Base-by-base conservation (phyloP, 257 asterid species). In the Fraxinus americana region DNA sequence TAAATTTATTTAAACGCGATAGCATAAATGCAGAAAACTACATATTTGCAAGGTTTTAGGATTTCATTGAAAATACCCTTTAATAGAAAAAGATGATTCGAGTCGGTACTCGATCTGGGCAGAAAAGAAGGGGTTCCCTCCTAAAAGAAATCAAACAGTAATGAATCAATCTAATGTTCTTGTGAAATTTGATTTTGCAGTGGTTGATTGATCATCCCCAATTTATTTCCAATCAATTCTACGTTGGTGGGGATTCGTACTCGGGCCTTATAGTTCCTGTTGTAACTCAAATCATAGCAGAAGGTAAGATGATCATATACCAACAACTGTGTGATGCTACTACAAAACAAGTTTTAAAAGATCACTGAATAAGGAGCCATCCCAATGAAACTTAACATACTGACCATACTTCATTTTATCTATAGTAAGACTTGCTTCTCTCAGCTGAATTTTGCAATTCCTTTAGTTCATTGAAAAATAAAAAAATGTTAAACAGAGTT, bases 241-340 rank as follows among this genome's bases (percentile, higher is more conserved):
- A 84, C 25, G 67, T 85, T 72, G 88, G 52, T 16, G 90, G 88
- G 43, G 88, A 87, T 75, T 87, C 90, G 4, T 87, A 77, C 69
- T 63, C 84, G 0, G 90, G 90, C 57, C n/a, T 82, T n/a, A 36
- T 69, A 61, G 45, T 80, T 69, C 90, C 90, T 5, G 78, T 85
- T 52, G 52, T 84, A 41, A 45, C 75, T 14, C 82, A 84, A 41
- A 29, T 78, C 17, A 82, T 87, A 84, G 73, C 85, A 38, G 41
- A 82, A 45, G 90, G 90, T 82, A 79, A 81, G 65, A 23, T 32
- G 13, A 59, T 35, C 23, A 1, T 39, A 39, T 48, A 21, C 67
- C 30, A n/a, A 59, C 29, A 8, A 59, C 21, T 54, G 8, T 50
- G 12, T 57, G 10, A 57, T 57, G 66, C 11, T 57, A 1, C 25